These are phyloP conservation scores for Diaporthe destruens DNA, from an alignment of 2,329 filamentous ascomycete genomes.

Conservation along the genomic window DNA sequence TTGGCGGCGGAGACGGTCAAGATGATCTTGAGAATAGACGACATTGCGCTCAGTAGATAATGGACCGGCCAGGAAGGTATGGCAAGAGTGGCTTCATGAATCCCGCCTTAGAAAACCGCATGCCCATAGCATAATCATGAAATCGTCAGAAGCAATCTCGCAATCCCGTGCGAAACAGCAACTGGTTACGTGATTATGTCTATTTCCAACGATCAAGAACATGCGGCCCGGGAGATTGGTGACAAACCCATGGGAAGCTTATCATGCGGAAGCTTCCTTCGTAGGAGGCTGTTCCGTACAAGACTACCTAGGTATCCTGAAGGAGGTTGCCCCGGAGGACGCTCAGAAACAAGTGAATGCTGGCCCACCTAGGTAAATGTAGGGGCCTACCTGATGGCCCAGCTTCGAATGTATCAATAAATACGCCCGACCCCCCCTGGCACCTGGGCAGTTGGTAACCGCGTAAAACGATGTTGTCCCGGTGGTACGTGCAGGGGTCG, in stretches of 20 bases:
- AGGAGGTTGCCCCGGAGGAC: neutral
- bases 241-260: no score
- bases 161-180: no score
- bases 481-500: conserved; percentile 3
- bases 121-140: conserved; percentile 23
- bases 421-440: no score
- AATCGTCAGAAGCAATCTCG: neutral
- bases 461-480: conserved; percentile 1
- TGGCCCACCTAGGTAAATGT: no score
- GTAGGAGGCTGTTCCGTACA: neutral
- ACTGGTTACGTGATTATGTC: no score
- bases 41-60: conserved; percentile 74
- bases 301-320: neutral
- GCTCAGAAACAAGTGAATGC: neutral
- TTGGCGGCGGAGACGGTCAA: conserved; percentile 98
- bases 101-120: conserved; percentile 7
- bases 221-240: no score
- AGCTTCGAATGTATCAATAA: neutral
- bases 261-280: no score
- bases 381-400: neutral
- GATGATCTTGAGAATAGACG: conserved; percentile 82
- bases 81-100: neutral
- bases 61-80: neutral
- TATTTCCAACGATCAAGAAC: no score
- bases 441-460: neutral